These are phyloP conservation scores for Lentinula guzmanii DNA, from an alignment of 768 basidiomycete genomes.

Conservation along the genomic window DNA sequence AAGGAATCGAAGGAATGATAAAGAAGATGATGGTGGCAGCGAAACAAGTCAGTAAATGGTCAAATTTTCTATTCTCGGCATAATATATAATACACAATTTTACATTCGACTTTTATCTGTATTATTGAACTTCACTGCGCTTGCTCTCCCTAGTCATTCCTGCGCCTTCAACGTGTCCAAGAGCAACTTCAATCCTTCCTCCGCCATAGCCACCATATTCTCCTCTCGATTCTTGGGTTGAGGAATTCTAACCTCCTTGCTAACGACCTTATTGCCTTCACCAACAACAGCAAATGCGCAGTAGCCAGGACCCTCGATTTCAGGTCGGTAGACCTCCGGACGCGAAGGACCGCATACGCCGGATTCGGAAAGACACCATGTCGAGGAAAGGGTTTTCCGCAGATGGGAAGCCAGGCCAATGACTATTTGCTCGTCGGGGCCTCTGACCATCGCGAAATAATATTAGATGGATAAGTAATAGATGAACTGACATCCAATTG, in stretches of 20 bases:
- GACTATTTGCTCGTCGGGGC: not conserved
- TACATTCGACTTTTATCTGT: not conserved
- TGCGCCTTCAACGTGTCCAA: slow-evolving; percentile 1
- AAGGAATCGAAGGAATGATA: not conserved
- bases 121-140: not conserved
- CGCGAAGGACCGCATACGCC: slow-evolving; percentile 1
- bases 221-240: not conserved
- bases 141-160: not conserved
- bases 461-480: not conserved
- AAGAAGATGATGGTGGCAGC: not conserved
- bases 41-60: not conserved
- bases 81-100: not conserved
- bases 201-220: slow-evolving; percentile 3
- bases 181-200: not conserved
- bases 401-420: not conserved
- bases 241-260: not conserved
- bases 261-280: not conserved
- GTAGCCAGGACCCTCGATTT: slow-evolving; percentile 1
- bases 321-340: not conserved
- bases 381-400: not conserved
- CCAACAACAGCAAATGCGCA: not conserved
- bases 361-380: slow-evolving; percentile 1
- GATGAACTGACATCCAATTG: not conserved
- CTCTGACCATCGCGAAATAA: not conserved
- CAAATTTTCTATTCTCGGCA: too few species aligned